Evolutionary conservation across 257 asterid genomes (phyloP).

Genomic region (Misopates orontium): DNA sequence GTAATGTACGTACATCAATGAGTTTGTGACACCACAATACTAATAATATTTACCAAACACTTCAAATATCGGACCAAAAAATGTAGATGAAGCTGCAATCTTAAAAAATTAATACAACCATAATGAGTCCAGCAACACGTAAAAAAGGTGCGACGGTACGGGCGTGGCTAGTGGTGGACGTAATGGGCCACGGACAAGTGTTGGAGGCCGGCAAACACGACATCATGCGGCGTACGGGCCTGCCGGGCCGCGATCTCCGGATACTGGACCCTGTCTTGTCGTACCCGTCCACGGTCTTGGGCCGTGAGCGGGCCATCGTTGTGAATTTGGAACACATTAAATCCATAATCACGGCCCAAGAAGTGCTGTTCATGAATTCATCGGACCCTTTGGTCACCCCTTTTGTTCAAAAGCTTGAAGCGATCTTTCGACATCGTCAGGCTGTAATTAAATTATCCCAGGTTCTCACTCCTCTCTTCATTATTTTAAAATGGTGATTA

Average conservation of each 20-base stretch:
- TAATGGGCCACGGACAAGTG: constrained; percentile 59
- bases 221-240: constrained; percentile 79
- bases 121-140: too few relatives aligned
- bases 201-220: constrained; percentile 80
- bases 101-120: too few relatives aligned
- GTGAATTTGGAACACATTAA: constrained; percentile 74
- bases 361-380: constrained; percentile 64
- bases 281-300: constrained; percentile 70
- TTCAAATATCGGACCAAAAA: too few relatives aligned
- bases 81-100: too few relatives aligned
- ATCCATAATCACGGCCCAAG: constrained; percentile 75
- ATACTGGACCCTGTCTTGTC: constrained; percentile 74
- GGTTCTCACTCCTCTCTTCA: neutral
- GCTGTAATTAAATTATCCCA: constrained; percentile 17
- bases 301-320: constrained; percentile 81
- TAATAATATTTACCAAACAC: too few relatives aligned
- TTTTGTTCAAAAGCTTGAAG: constrained; percentile 65
- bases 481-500: too few relatives aligned
- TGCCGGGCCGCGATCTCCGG: constrained; percentile 89
- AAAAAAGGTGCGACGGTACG: constrained; percentile 66
- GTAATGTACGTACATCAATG: too few relatives aligned
- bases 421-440: constrained; percentile 53
- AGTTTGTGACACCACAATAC: too few relatives aligned
- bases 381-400: constrained; percentile 71
- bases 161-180: constrained; percentile 62